Percentiles rank a stretch among this genome's conserved stretches.
Evolutionary conservation across 441 rosid species (phyloP).

Genomic region (Brassica hybrid): DNA sequence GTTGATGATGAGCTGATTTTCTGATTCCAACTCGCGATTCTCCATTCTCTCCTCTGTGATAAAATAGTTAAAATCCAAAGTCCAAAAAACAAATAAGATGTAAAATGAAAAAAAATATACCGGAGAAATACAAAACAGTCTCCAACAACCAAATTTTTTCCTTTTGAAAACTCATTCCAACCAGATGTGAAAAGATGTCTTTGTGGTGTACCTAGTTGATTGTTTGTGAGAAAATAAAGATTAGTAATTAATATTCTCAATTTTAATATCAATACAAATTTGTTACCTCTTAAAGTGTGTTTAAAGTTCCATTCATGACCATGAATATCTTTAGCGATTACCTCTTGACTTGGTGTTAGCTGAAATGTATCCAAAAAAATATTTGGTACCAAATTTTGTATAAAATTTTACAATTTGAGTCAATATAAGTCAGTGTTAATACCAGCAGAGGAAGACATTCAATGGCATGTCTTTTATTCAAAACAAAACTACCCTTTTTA

Average conservation of each 20-base stretch:
- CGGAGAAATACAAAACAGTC: neutral
- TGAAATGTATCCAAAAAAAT: neutral
- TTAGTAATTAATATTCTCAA: neutral
- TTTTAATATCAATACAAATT: neutral
- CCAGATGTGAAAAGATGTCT: slow-evolving; percentile 4
- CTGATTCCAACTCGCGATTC: neutral
- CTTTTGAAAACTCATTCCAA: neutral
- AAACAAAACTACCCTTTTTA: slow-evolving; percentile 56
- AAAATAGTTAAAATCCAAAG: neutral
- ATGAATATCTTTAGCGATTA: neutral
- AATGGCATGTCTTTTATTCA: slow-evolving; percentile 51
- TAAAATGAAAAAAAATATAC: neutral
- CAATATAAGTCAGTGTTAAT: neutral
- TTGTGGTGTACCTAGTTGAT: neutral
- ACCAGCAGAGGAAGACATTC: slow-evolving; percentile 56
- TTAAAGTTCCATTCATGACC: neutral
- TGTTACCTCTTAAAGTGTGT: neutral
- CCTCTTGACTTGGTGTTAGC: neutral
- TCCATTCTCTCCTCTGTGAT: neutral
- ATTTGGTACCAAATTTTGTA: neutral
- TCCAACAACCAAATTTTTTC: neutral
- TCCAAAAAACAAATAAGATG: neutral
- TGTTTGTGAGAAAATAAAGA: neutral
- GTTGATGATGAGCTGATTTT: neutral
- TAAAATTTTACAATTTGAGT: neutral